phyloP scores from a whole-genome alignment of 2,329 filamentous ascomycete genomes.

The Pyricularia sp. region DNA sequence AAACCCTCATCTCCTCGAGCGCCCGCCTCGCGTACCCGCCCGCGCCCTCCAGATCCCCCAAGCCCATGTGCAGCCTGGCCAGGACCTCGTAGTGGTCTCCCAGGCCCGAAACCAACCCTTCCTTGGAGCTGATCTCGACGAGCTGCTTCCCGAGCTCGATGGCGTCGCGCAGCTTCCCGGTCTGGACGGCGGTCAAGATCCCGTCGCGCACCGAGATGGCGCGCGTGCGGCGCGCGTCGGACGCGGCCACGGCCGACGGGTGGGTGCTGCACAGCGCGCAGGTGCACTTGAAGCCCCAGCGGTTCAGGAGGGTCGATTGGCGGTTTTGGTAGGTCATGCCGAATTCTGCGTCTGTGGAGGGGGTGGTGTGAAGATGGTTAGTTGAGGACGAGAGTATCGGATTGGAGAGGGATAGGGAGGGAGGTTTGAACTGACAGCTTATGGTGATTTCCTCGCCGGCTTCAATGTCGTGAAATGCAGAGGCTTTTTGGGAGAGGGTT shows the following conservation, averaged over 20 bases:
- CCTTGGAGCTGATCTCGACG: slow-evolving; percentile 11
- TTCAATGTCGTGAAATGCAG: slow-evolving; percentile 16
- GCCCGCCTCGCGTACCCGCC: slow-evolving; percentile 12
- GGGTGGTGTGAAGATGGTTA: not conserved
- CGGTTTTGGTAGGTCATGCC: slow-evolving; percentile 14
- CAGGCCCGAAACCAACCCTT: slow-evolving; percentile 16
- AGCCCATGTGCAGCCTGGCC: slow-evolving; percentile 14
- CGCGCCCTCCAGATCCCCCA: slow-evolving; percentile 12
- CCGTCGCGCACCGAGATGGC: not conserved
- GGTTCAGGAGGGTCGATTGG: slow-evolving; percentile 9
- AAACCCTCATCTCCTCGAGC: slow-evolving; percentile 13
- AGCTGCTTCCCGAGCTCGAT: slow-evolving; percentile 16
- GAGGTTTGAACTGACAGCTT: slow-evolving; percentile 17
- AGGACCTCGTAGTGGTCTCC: slow-evolving; percentile 19
- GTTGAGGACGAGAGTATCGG: not conserved
- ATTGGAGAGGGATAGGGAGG: not conserved
- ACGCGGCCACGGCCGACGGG: slow-evolving; percentile 8
- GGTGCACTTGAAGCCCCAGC: slow-evolving; percentile 19
- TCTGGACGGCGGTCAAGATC: not conserved
- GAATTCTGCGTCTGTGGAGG: slow-evolving; percentile 9
- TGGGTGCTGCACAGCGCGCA: slow-evolving; percentile 15
- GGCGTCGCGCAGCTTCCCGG: not conserved
- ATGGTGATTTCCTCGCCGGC: slow-evolving; percentile 20
- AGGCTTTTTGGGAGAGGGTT: slow-evolving; percentile 14
- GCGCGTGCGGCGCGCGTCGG: slow-evolving; percentile 14